Conservation (phyloP, 129 eudicot species). For the Escallonia herrerae region DNA sequence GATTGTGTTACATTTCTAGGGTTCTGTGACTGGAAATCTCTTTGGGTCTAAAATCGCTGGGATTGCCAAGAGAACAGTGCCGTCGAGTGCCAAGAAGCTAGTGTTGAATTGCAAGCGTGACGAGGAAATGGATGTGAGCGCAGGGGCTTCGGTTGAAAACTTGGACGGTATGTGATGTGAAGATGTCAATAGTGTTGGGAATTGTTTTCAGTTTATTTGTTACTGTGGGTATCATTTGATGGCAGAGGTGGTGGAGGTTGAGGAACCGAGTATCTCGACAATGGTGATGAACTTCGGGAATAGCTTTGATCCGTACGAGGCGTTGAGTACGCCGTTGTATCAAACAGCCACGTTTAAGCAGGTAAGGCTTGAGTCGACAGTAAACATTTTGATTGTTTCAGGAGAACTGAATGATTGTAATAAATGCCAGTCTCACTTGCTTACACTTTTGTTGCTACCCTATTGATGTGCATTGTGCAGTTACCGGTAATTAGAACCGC, state of each 20-base stretch:
- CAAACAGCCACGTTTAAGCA: slow-evolving; percentile 96
- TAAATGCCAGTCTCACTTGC: too few relatives aligned
- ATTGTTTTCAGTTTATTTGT: not conserved
- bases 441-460: too few relatives aligned
- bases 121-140: slow-evolving; percentile 57
- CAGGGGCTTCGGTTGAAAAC: slow-evolving; percentile 40
- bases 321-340: slow-evolving; percentile 88
- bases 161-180: slow-evolving; percentile 34
- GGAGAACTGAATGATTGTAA: not conserved
- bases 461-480: too few relatives aligned
- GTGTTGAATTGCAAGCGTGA: slow-evolving; percentile 48
- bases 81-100: slow-evolving; percentile 22
- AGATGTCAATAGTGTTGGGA: not conserved
- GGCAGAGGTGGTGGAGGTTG: slow-evolving; percentile 30
- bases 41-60: slow-evolving; percentile 24
- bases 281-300: slow-evolving; percentile 82
- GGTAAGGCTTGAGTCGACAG: slow-evolving; percentile 27
- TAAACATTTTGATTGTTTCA: not conserved
- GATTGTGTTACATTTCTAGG: slow-evolving; percentile 22
- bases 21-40: slow-evolving; percentile 10
- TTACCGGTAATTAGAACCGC: too few relatives aligned
- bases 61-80: slow-evolving; percentile 7
- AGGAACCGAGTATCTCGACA: slow-evolving; percentile 81
- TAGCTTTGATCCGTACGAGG: slow-evolving; percentile 79
- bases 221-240: slow-evolving; percentile 18